These are phyloP conservation scores for Mucor velutinosus DNA, from an alignment of 371 early-diverging fungal genomes.

Conservation along the genomic window DNA sequence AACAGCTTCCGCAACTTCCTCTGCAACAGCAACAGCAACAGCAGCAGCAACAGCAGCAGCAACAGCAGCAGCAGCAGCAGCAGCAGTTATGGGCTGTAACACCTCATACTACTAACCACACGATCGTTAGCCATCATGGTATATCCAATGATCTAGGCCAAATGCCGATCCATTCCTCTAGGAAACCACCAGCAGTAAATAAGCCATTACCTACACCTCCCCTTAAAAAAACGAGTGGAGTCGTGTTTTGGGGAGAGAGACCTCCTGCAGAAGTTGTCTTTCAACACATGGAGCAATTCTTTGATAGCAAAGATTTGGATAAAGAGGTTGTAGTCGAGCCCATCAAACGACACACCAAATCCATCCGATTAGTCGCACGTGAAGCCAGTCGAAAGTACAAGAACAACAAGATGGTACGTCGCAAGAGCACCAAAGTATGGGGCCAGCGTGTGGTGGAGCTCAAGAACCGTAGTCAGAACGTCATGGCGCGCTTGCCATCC, in stretches of 20 bases:
- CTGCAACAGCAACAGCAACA: neutral
- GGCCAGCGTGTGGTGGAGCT: slow-evolving; percentile 47
- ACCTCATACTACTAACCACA: neutral
- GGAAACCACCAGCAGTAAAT: neutral
- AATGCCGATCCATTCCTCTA: neutral
- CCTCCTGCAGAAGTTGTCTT: slow-evolving; percentile 77
- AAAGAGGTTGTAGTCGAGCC: slow-evolving; percentile 56
- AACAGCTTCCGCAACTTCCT: slow-evolving; percentile 2
- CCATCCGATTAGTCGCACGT: slow-evolving; percentile 53
- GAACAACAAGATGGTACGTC: slow-evolving; percentile 34
- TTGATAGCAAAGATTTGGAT: slow-evolving; percentile 80
- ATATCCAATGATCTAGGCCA: neutral
- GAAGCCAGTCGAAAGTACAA: slow-evolving; percentile 41
- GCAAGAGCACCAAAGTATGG: slow-evolving; percentile 61
- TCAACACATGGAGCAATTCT: slow-evolving; percentile 74
- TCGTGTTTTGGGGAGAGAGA: slow-evolving; percentile 67
- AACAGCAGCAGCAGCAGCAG: neutral
- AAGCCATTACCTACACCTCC: slow-evolving; percentile 3
- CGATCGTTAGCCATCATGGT: neutral
- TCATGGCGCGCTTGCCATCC: slow-evolving; percentile 14
- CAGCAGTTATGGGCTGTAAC: slow-evolving; percentile 8
- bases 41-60: slow-evolving; percentile 1
- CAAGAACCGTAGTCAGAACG: slow-evolving; percentile 20
- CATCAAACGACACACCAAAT: slow-evolving; percentile 36
- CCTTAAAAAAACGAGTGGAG: neutral